Base-by-base conservation (phyloP, 768 basidiomycete species). In the Ramaria sp. region DNA sequence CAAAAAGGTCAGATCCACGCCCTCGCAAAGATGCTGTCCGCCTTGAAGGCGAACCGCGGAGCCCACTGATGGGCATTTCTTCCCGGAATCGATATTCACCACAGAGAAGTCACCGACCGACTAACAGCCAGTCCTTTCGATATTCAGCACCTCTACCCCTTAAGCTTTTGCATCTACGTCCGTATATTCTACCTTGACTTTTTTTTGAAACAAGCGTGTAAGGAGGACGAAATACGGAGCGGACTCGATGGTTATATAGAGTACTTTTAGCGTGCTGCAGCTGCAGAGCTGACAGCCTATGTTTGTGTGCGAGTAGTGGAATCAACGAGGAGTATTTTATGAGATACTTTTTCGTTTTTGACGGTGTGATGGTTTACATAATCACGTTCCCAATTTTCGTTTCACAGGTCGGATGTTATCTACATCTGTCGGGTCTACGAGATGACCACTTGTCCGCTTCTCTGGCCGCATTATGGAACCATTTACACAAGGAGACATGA, bases 1-100 rank as follows among this genome's bases (percentile, higher is more conserved):
- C 83, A 89, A 72, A 91, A 84, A 69, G 87, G 85, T 47, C 91
- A 93, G 73, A 92, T 92, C 70, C 83, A 83, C 62, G 79, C 88
- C 39, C 73, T 94, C 62, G 90, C 90, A 56, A 93, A 93, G 82
- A 89, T 94, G 88, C 72, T 93, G 56, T 88, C 83, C 55, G 85
- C 85, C 50, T 68, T 88, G 16, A 55, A 55, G 53, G 53, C 53
- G n/a, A 55, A 47, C 36, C 42, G 41, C 22, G 42, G 53, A 20
- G 42, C 53, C n/a, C 53, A 55, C 18, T 55, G 39, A 41, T n/a
- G 39, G 39, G 39, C 39, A 34, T 9, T 13, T 32, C 32, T 13
- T 34, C 32, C 32, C 32, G 32, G 32, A 34, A 13, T 3, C 32
- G 32, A 34, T 34, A 34, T 34, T 34, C 32, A 34, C 13, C 13